A percentile compares a stretch with the other conserved stretches of the same genome.
phyloP scores from a whole-genome alignment of 805 yeast genomes.

The Starmera amethionina region DNA sequence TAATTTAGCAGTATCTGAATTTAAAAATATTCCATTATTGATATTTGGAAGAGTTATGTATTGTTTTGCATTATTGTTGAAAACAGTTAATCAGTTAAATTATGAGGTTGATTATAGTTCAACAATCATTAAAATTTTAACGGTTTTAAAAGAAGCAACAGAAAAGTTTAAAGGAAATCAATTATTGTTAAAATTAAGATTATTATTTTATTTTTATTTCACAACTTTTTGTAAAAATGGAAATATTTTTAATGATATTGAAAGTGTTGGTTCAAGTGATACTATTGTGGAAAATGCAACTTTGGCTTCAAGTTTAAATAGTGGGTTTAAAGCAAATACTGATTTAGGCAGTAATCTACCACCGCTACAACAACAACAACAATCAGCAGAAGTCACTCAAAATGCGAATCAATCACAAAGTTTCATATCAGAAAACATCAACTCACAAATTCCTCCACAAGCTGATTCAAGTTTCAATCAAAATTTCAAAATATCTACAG shows the following conservation, averaged over 20 bases:
- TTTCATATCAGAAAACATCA: too few species aligned
- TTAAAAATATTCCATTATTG: slow-evolving; percentile 12
- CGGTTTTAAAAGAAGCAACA: slow-evolving; percentile 8
- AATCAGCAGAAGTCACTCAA: not conserved
- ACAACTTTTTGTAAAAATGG: slow-evolving; percentile 19
- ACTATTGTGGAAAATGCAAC: slow-evolving; percentile 1
- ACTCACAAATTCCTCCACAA: too few species aligned
- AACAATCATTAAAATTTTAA: slow-evolving; percentile 8
- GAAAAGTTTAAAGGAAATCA: slow-evolving; percentile 9
- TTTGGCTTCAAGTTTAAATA: not conserved
- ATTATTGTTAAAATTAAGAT: slow-evolving; percentile 13
- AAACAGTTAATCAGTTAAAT: slow-evolving; percentile 12
- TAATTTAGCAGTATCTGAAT: slow-evolving; percentile 7
- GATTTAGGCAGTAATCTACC: not conserved
- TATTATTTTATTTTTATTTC: slow-evolving; percentile 16
- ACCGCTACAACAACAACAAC: not conserved
- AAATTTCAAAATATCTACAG: too few species aligned
- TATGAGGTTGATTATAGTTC: slow-evolving; percentile 8
- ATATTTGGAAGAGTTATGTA: slow-evolving; percentile 18
- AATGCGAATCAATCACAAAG: not conserved
- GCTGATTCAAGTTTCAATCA: too few species aligned
- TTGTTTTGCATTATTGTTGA: slow-evolving; percentile 17
- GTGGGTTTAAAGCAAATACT: too few species aligned
- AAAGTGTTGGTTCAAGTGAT: slow-evolving; percentile 7
- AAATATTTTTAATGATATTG: slow-evolving; percentile 11